Conservation (phyloP, 1,284 basidiomycete genomes). For the Somion occarium region DNA sequence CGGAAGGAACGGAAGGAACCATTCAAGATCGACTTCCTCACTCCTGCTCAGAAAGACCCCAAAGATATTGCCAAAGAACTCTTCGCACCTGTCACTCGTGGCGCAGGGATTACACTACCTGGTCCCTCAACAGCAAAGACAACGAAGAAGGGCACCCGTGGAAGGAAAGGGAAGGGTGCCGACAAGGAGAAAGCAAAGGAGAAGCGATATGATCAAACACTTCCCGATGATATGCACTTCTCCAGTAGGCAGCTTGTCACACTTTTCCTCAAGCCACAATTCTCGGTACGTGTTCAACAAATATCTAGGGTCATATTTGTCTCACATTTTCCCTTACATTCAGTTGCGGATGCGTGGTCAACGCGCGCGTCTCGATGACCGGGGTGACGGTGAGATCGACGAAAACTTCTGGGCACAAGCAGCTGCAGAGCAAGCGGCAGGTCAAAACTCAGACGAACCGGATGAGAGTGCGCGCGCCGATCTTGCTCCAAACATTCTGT, state of each 20-base stretch:
- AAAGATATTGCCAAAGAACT: slow-evolving; percentile 78
- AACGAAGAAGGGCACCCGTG: slow-evolving; percentile 33
- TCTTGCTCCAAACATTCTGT: neutral
- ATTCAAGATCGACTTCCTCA: slow-evolving; percentile 85
- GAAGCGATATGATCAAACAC: slow-evolving; percentile 72
- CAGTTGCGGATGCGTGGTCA: slow-evolving; percentile 81
- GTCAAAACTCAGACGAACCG: slow-evolving; percentile 47
- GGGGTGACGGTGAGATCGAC: slow-evolving; percentile 81
- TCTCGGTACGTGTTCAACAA: slow-evolving; percentile 55
- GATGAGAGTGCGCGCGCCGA: slow-evolving; percentile 48
- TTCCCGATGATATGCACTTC: slow-evolving; percentile 99
- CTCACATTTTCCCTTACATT: neutral
- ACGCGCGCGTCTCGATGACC: slow-evolving; percentile 49
- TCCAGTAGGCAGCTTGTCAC: slow-evolving; percentile 85
- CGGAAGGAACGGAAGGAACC: slow-evolving; percentile 78
- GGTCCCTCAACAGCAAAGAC: slow-evolving; percentile 38
- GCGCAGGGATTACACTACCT: slow-evolving; percentile 64
- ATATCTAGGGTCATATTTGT: slow-evolving; percentile 1
- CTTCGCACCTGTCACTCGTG: slow-evolving; percentile 72
- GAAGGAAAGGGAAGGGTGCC: slow-evolving; percentile 38
- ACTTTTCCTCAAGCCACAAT: slow-evolving; percentile 94
- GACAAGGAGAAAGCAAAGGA: slow-evolving; percentile 41
- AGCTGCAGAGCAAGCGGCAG: slow-evolving; percentile 74
- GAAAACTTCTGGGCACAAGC: slow-evolving; percentile 95
- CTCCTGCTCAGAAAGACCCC: slow-evolving; percentile 54